Conservation (phyloP, 2,329 filamentous ascomycete genomes). For the Mollisia scopiformis region DNA sequence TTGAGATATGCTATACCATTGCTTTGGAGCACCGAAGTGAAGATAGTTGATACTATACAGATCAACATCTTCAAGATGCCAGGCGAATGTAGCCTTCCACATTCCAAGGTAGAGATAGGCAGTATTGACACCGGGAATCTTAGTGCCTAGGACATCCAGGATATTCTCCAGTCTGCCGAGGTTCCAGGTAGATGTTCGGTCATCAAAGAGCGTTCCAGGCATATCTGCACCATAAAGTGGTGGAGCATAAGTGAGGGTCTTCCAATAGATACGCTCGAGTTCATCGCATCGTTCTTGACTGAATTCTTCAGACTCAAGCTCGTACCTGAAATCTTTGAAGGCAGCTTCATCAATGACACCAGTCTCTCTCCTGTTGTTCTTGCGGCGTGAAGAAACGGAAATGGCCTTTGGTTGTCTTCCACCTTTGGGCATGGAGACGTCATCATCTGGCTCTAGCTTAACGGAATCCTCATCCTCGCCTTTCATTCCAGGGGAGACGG, state of each 20-base stretch:
- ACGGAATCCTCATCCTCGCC: constrained; percentile 37
- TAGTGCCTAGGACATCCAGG: constrained; percentile 90
- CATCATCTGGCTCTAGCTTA: constrained; percentile 42
- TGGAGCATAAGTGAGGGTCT: constrained; percentile 90
- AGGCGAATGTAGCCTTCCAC: constrained; percentile 99
- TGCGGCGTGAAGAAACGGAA: constrained; percentile 83
- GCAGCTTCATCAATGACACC: constrained; percentile 86
- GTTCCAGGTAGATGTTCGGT: constrained; percentile 85
- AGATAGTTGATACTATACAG: constrained; percentile 99
- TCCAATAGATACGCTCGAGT: constrained; percentile 95
- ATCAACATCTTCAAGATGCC: constrained; percentile 98
- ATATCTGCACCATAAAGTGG: constrained; percentile 97
- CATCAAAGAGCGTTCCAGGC: constrained; percentile 92
- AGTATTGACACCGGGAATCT: constrained; percentile 96
- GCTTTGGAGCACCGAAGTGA: constrained; percentile 96
- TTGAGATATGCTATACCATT: constrained; percentile 99
- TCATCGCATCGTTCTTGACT: constrained; percentile 92
- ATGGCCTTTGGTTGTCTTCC: constrained; percentile 52
- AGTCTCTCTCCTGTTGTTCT: constrained; percentile 76
- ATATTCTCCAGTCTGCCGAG: constrained; percentile 92
- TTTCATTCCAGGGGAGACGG: constrained; percentile 50
- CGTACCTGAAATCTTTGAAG: constrained; percentile 90
- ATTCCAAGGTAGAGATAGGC: constrained; percentile 97
- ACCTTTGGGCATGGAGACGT: constrained; percentile 51
- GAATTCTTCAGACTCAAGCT: constrained; percentile 82